These are phyloP conservation scores for Agrocybe chaxingu DNA, from an alignment of 768 basidiomycete genomes.

Conservation along the genomic window DNA sequence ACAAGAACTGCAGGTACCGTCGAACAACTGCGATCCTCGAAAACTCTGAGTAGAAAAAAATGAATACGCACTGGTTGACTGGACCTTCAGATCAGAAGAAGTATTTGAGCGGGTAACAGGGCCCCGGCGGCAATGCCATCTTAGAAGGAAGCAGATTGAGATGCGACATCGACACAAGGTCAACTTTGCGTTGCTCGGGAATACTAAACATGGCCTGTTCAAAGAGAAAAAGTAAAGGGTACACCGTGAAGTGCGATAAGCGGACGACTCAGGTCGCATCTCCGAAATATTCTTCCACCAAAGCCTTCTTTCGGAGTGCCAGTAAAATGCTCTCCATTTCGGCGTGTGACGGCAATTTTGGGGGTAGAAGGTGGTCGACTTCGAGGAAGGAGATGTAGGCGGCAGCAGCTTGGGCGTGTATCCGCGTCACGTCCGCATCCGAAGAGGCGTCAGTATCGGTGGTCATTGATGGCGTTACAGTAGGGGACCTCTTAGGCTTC, in stretches of 20 bases:
- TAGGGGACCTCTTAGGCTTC: slow-evolving; percentile 26
- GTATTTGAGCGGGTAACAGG: too few relatives aligned
- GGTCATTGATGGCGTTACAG: slow-evolving; percentile 15
- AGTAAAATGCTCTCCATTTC: slow-evolving; percentile 82
- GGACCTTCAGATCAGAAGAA: too few relatives aligned
- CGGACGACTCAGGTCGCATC: slow-evolving; percentile 23
- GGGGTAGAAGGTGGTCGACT: slow-evolving; percentile 67
- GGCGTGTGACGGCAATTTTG: slow-evolving; percentile 67
- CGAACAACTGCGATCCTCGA: too few relatives aligned
- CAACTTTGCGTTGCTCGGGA: too few relatives aligned
- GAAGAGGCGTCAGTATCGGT: slow-evolving; percentile 20
- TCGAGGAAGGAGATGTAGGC: slow-evolving; percentile 74
- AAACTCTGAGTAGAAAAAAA: too few relatives aligned
- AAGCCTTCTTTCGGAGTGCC: slow-evolving; percentile 71
- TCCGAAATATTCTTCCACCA: slow-evolving; percentile 74
- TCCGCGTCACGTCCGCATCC: slow-evolving; percentile 26
- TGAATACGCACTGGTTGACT: too few relatives aligned
- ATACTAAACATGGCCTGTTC: neutral
- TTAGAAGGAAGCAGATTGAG: too few relatives aligned
- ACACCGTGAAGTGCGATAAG: neutral
- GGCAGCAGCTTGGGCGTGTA: slow-evolving; percentile 57
- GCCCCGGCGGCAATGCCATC: too few relatives aligned
- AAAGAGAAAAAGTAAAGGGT: neutral
- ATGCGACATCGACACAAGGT: too few relatives aligned
- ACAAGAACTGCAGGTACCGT: too few relatives aligned